phyloP scores from a whole-genome alignment of 1,139 yeast genomes.

The Candida tetrigidarum region DNA sequence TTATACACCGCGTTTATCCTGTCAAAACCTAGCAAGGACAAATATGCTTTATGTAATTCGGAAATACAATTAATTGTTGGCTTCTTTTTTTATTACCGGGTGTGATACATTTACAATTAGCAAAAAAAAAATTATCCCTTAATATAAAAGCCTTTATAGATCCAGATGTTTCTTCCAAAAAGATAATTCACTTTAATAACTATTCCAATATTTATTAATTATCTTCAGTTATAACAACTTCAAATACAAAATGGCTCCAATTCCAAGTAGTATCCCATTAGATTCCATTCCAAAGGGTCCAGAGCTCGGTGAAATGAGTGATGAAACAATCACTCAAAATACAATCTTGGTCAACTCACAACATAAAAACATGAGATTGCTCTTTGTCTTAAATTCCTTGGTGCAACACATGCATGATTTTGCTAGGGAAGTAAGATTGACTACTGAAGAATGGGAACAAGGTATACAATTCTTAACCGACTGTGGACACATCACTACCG shows the following conservation, averaged over 20 bases:
- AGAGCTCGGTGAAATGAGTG: conserved; percentile 26
- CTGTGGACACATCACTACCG: conserved; percentile 33
- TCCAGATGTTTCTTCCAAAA: not conserved
- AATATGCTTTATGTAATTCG: not conserved
- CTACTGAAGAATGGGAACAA: conserved; percentile 35
- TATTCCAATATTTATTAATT: no score
- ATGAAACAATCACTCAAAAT: conserved; percentile 33
- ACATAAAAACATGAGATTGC: conserved; percentile 25
- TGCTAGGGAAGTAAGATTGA: conserved; percentile 34
- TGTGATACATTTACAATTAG: not conserved
- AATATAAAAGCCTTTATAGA: not conserved
- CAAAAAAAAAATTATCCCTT: no score
- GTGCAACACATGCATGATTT: conserved; percentile 36
- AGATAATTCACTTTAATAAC: no score
- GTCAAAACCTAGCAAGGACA: no score
- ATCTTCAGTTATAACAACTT: no score
- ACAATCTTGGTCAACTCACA: conserved; percentile 30
- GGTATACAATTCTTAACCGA: conserved; percentile 32
- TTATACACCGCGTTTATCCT: not conserved
- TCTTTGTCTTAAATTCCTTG: conserved; percentile 27
- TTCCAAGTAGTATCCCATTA: not conserved
- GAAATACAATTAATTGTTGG: conserved; percentile 6
- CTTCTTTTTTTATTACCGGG: not conserved
- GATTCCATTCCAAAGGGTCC: conserved; percentile 9
- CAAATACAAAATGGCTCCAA: conserved; percentile 6